A percentile compares a stretch with the other conserved stretches of the same genome.
Conservation (phyloP, 176 grass and related monocot species). For the Thinopyrum elongatum region DNA sequence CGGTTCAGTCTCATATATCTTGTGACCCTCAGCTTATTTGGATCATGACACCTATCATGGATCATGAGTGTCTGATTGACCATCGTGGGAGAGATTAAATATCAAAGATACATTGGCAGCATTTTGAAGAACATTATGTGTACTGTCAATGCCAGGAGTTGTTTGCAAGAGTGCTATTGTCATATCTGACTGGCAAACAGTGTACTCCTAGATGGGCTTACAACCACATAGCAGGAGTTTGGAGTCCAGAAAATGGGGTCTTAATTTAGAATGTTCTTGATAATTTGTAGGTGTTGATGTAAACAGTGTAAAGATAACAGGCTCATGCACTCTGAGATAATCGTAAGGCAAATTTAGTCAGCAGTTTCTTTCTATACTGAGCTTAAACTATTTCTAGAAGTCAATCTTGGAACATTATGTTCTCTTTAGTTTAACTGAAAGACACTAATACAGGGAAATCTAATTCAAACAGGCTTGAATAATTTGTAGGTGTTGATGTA, state of each 20-base stretch:
- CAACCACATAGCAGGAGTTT: background rate
- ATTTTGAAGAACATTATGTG: too few species aligned
- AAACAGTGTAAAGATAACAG: background rate
- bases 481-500: background rate
- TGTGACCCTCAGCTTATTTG: background rate
- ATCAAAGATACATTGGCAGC: background rate
- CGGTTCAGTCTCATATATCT: background rate
- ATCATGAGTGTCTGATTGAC: too few species aligned
- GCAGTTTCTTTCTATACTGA: background rate
- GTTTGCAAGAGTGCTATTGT: background rate
- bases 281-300: background rate
- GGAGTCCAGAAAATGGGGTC: conserved; percentile 4
- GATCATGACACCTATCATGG: background rate
- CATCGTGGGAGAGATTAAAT: background rate
- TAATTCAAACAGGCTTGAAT: background rate
- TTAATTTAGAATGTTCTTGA: background rate
- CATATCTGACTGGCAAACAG: background rate
- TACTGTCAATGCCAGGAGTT: too few species aligned
- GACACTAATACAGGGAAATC: too few species aligned
- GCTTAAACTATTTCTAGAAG: too few species aligned
- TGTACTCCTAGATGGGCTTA: background rate
- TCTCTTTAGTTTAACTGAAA: too few species aligned
- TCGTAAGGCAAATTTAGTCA: background rate
- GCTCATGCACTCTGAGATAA: background rate
- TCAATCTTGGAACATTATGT: too few species aligned